Percentiles rank a stretch among this genome's conserved stretches.
These are phyloP conservation scores for Hyaloperonospora brassicae DNA, from an alignment of 352 stramenopile genomes.

Conservation along the genomic window DNA sequence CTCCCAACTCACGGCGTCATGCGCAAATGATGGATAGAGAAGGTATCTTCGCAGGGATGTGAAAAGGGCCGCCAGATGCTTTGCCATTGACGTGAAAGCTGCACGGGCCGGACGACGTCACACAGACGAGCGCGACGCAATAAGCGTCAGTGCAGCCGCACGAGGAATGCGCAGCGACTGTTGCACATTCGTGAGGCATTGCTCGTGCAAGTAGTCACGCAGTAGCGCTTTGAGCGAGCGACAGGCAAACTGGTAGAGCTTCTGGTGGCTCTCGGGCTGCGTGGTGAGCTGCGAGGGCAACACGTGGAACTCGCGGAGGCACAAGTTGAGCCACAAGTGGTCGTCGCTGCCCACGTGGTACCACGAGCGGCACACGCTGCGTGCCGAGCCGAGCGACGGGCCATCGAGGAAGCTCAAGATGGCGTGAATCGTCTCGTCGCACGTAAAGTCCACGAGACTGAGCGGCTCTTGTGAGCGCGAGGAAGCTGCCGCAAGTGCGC, in stretches of 20 bases:
- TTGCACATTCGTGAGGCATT: slow-evolving; percentile 65
- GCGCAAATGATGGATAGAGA: no score
- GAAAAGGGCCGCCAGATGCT: background rate
- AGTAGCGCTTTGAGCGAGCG: slow-evolving; percentile 65
- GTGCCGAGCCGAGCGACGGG: slow-evolving; percentile 44
- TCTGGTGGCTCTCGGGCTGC: slow-evolving; percentile 54
- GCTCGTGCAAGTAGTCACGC: slow-evolving; percentile 74
- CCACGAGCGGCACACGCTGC: slow-evolving; percentile 56
- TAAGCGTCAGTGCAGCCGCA: slow-evolving; percentile 52
- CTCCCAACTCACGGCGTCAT: no score
- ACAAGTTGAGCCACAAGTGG: slow-evolving; percentile 57
- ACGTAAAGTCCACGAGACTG: slow-evolving; percentile 58
- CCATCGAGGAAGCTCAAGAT: slow-evolving; percentile 71
- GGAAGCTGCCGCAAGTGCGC: slow-evolving; percentile 1
- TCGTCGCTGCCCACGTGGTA: slow-evolving; percentile 46
- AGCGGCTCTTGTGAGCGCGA: slow-evolving; percentile 2
- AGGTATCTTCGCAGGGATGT: background rate
- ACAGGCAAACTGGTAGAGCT: slow-evolving; percentile 69
- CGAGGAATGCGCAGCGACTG: slow-evolving; percentile 59
- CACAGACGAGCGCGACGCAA: slow-evolving; percentile 22
- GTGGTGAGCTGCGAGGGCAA: slow-evolving; percentile 56
- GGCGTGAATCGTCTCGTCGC: slow-evolving; percentile 56
- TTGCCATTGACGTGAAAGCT: slow-evolving; percentile 4
- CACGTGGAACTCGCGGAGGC: slow-evolving; percentile 62
- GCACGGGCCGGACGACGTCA: slow-evolving; percentile 1